Evolutionary conservation across 495 filamentous ascomycete genomes (phyloP).

Genomic region (Letharia columbiana): DNA sequence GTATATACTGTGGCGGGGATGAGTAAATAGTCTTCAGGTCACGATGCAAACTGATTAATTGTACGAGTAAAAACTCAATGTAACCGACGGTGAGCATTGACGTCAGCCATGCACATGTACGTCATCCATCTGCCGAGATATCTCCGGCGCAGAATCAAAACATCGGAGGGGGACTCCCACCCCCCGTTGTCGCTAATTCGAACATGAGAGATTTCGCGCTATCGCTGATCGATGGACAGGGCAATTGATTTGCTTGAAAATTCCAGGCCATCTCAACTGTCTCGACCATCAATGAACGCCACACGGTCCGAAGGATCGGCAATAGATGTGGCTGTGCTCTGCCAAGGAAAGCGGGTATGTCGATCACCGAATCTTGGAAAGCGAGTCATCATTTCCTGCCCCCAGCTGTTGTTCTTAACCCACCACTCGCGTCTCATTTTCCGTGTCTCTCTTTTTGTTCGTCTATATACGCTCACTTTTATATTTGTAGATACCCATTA

Average conservation of each 20-base stretch:
- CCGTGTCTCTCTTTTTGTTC: background rate
- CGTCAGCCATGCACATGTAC: constrained; percentile 1
- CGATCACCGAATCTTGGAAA: background rate
- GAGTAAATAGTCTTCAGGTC: background rate
- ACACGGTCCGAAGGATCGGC: background rate
- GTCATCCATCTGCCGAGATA: constrained; percentile 6
- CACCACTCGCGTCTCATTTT: background rate
- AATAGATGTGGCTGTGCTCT: background rate
- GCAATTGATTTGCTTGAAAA: no score
- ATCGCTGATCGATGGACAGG: background rate
- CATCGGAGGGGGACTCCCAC: no score
- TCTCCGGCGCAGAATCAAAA: background rate
- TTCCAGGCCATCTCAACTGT: background rate
- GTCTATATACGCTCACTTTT: constrained; percentile 5
- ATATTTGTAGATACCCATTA: background rate
- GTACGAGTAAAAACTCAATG: background rate
- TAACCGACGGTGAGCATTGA: background rate
- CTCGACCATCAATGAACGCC: background rate
- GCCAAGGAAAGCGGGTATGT: background rate
- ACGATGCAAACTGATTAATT: no score
- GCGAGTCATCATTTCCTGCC: background rate
- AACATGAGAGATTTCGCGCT: background rate
- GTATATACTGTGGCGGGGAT: no score
- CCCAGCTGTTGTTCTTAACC: background rate
- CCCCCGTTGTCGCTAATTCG: background rate